These are phyloP conservation scores for Colletotrichum eremochloae DNA, from an alignment of 2,329 filamentous ascomycete species.

Conservation along the genomic window DNA sequence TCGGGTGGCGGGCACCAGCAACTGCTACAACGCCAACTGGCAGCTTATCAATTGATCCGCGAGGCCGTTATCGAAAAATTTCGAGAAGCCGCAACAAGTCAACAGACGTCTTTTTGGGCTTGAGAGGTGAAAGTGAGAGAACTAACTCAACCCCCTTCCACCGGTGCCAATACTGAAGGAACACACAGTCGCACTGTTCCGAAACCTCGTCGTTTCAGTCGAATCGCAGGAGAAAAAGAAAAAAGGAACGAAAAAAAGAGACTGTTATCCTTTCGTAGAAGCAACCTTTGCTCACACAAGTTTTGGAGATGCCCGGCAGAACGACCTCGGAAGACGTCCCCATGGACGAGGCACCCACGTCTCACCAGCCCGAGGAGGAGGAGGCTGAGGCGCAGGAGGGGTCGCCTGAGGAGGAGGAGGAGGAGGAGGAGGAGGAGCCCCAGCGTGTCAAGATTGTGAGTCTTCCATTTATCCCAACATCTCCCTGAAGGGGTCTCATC, in stretches of 20 bases:
- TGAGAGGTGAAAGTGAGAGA: conserved; percentile 1
- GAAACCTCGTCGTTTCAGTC: not conserved
- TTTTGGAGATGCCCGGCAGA: conserved; percentile 55
- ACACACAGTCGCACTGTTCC: not conserved
- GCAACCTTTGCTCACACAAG: not conserved
- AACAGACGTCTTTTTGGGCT: not conserved
- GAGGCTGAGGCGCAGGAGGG: conserved; percentile 50
- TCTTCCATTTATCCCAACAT: not conserved
- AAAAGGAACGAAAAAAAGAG: not conserved
- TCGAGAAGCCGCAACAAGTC: conserved; percentile 36
- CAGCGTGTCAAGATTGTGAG: conserved; percentile 75
- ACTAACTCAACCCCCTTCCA: not conserved
- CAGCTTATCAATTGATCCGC: conserved; percentile 35
- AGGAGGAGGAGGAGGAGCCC: conserved; percentile 61
- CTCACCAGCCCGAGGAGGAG: conserved; percentile 52
- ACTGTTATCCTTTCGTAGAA: not conserved
- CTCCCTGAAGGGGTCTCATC: not conserved
- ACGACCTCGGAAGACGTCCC: conserved; percentile 57
- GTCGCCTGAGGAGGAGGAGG: conserved; percentile 59
- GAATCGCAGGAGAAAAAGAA: not conserved
- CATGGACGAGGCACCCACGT: conserved; percentile 49
- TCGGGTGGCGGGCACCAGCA: not conserved
- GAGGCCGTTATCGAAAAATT: conserved; percentile 38
- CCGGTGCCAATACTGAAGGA: conserved; percentile 24
- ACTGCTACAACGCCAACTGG: not conserved